phyloP scores from a whole-genome alignment of 768 basidiomycete species.

The Rhodotorula sphaerocarpa region DNA sequence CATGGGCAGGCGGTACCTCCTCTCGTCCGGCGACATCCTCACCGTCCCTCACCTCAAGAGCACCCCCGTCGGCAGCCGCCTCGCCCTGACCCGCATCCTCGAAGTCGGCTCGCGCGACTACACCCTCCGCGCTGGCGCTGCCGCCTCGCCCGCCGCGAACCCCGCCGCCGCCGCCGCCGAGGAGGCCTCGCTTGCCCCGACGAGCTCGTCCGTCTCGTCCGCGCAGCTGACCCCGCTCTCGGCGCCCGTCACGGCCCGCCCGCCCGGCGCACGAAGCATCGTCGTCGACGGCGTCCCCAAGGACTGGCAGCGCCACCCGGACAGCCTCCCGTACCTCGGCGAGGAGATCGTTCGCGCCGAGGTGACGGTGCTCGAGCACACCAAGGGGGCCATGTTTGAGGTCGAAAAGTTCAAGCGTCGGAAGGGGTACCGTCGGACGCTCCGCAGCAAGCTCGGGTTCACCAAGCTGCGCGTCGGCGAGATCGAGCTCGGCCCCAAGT shows the following conservation, averaged over 20 bases:
- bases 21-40: conserved; percentile 81
- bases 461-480: conserved; percentile 87
- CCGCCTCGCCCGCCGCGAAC: neutral
- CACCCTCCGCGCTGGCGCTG: conserved; percentile 55
- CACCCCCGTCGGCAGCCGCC: conserved; percentile 72
- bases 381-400: conserved; percentile 82
- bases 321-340: conserved; percentile 62
- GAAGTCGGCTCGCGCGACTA: conserved; percentile 94
- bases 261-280: conserved; percentile 5
- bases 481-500: conserved; percentile 50
- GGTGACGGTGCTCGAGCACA: conserved; percentile 94
- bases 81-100: conserved; percentile 74
- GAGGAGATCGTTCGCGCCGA: conserved; percentile 60
- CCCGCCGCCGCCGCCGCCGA: no score
- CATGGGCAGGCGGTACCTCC: conserved; percentile 76
- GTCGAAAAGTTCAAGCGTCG: conserved; percentile 95
- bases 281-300: conserved; percentile 23
- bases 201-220: neutral
- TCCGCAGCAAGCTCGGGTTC: conserved; percentile 86
- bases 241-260: neutral
- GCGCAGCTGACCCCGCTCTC: neutral
- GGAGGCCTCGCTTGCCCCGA: no score
- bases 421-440: conserved; percentile 94
- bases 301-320: conserved; percentile 35
- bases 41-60: conserved; percentile 86